These are phyloP conservation scores for Trametes maxima DNA, from an alignment of 768 basidiomycete species.

Conservation along the genomic window DNA sequence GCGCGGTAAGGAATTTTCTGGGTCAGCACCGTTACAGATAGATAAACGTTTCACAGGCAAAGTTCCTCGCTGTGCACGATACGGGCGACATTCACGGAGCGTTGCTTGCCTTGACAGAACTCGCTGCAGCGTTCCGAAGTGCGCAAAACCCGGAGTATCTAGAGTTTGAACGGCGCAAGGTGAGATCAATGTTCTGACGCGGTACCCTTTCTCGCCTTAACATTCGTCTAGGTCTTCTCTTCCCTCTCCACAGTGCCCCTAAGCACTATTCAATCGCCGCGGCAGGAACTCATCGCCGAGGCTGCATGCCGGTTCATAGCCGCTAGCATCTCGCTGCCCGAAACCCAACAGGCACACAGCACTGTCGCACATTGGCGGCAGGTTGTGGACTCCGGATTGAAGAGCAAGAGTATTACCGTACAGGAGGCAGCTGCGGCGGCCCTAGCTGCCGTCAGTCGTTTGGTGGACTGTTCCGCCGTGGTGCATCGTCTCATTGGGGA, in stretches of 20 bases:
- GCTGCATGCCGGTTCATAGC: slow-evolving; percentile 76
- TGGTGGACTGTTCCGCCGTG: slow-evolving; percentile 63
- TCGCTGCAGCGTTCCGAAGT: slow-evolving; percentile 62
- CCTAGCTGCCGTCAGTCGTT: slow-evolving; percentile 66
- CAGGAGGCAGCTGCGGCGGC: slow-evolving; percentile 80
- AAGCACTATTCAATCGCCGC: slow-evolving; percentile 58
- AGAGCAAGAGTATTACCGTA: slow-evolving; percentile 60
- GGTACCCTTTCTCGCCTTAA: not conserved
- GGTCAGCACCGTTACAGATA: not conserved
- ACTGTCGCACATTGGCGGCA: slow-evolving; percentile 62
- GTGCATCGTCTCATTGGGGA: slow-evolving; percentile 71
- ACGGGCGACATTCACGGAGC: slow-evolving; percentile 77
- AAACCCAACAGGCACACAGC: slow-evolving; percentile 43
- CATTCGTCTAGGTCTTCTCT: slow-evolving; percentile 59
- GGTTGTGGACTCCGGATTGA: slow-evolving; percentile 71
- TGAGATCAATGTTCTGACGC: slow-evolving; percentile 31
- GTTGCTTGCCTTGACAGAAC: slow-evolving; percentile 70
- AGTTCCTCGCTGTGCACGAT: slow-evolving; percentile 66
- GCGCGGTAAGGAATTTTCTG: slow-evolving; percentile 50
- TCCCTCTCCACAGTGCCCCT: slow-evolving; percentile 59
- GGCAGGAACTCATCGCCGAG: slow-evolving; percentile 71
- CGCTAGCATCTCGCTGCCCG: slow-evolving; percentile 58
- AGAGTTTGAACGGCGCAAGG: slow-evolving; percentile 41
- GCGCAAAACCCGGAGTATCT: slow-evolving; percentile 1
- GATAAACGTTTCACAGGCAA: slow-evolving; percentile 42